phyloP scores from a whole-genome alignment of 805 yeast species.

The Suhomyces faveliae region DNA sequence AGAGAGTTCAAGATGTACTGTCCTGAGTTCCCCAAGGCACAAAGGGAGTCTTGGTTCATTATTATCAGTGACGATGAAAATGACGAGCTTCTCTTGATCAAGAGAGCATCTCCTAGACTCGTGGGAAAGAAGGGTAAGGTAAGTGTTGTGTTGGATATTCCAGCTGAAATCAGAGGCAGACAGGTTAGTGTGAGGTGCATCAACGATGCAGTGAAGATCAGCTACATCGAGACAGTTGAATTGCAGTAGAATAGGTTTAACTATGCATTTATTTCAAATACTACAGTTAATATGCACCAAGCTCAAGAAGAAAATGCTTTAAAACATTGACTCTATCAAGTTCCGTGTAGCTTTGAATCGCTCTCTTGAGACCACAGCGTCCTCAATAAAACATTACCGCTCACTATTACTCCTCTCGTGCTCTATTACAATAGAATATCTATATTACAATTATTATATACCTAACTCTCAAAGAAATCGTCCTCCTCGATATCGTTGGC shows the following conservation, averaged over 20 bases:
- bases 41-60: slow-evolving; percentile 91
- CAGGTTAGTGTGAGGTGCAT: slow-evolving; percentile 49
- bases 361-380: too few relatives aligned
- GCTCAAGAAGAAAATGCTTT: too few relatives aligned
- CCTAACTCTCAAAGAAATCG: slow-evolving; percentile 25
- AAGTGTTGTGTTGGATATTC: slow-evolving; percentile 47
- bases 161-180: slow-evolving; percentile 47
- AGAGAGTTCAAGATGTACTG: slow-evolving; percentile 67
- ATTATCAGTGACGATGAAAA: slow-evolving; percentile 51
- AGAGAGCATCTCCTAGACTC: slow-evolving; percentile 68
- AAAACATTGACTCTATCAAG: not conserved
- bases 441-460: not conserved
- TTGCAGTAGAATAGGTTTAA: not conserved
- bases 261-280: not conserved
- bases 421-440: too few relatives aligned
- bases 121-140: slow-evolving; percentile 39
- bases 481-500: slow-evolving; percentile 27
- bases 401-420: too few relatives aligned
- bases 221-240: slow-evolving; percentile 27
- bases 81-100: slow-evolving; percentile 60
- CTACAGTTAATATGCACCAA: too few relatives aligned
- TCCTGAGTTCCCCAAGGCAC: slow-evolving; percentile 84
- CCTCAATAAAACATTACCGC: too few relatives aligned
- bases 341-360: too few relatives aligned
- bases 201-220: slow-evolving; percentile 66